phyloP scores from a whole-genome alignment of 805 yeast species.

The Lipomyces oligophaga region DNA sequence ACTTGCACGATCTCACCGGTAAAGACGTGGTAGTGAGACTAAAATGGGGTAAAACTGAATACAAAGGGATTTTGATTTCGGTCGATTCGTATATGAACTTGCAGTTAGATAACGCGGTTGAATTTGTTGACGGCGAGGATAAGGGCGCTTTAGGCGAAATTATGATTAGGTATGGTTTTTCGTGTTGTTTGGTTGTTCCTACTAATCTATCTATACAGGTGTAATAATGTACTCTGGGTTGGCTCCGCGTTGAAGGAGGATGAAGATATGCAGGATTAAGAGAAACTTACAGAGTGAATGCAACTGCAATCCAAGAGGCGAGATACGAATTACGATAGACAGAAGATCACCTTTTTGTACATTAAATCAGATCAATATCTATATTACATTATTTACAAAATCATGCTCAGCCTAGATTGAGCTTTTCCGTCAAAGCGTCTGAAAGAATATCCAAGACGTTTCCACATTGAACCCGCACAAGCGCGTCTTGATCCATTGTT shows the following conservation, averaged over 20 bases:
- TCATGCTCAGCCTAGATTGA: neutral
- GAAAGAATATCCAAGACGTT: conserved; percentile 29
- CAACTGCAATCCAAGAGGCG: too few species aligned
- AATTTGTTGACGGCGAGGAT: conserved; percentile 47
- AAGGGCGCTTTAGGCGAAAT: conserved; percentile 66
- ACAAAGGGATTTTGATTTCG: conserved; percentile 70
- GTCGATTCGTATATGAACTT: conserved; percentile 92
- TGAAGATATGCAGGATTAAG: conserved; percentile 9
- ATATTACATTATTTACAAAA: neutral
- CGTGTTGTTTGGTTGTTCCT: neutral
- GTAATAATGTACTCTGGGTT: conserved; percentile 84
- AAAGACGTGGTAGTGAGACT: conserved; percentile 69
- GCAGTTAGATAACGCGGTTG: conserved; percentile 62
- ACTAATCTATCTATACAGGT: conserved; percentile 42
- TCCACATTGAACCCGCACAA: conserved; percentile 35
- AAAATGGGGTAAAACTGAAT: conserved; percentile 88
- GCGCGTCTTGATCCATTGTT: conserved; percentile 35
- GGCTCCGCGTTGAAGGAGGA: conserved; percentile 19
- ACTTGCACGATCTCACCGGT: conserved; percentile 68
- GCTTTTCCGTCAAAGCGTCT: conserved; percentile 22
- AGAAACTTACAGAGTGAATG: too few species aligned
- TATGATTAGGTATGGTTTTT: conserved; percentile 48
- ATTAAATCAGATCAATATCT: neutral
- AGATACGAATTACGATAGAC: conserved; percentile 6
- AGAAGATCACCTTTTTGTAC: neutral